Conservation (phyloP, 495 filamentous ascomycete species). For the Lentithecium fluviatile region DNA sequence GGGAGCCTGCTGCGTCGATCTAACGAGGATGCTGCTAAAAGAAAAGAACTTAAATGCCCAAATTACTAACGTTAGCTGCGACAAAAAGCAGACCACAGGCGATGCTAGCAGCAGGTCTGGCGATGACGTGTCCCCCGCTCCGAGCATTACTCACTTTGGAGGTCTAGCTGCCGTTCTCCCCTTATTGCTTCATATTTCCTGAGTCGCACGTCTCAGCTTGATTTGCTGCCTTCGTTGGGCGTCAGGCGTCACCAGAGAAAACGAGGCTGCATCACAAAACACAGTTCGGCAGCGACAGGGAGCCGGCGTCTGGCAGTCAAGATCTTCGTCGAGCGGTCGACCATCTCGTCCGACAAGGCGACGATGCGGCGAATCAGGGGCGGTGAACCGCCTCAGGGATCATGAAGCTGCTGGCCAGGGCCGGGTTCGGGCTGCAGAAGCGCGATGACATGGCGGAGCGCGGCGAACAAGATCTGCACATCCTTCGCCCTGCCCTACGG, state of each 20-base stretch:
- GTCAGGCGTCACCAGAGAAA: background rate
- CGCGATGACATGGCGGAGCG: conserved; percentile 35
- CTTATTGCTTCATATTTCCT: conserved; percentile 29
- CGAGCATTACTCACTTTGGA: conserved; percentile 17
- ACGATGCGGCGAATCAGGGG: conserved; percentile 32
- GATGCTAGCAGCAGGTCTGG: conserved; percentile 5
- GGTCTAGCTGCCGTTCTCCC: conserved; percentile 17
- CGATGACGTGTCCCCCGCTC: conserved; percentile 33
- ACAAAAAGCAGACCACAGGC: conserved; percentile 21
- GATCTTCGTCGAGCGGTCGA: too few relatives aligned
- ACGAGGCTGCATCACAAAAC: conserved; percentile 11
- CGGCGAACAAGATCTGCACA: conserved; percentile 39
- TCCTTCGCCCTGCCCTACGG: conserved; percentile 35
- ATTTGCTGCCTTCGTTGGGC: conserved; percentile 13
- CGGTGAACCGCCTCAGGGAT: conserved; percentile 37
- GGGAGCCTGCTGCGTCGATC: conserved; percentile 15
- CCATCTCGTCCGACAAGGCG: conserved; percentile 13
- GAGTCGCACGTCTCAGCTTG: conserved; percentile 9
- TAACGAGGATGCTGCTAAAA: conserved; percentile 26
- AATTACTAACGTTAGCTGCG: conserved; percentile 25
- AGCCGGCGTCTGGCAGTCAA: conserved; percentile 4
- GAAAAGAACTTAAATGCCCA: conserved; percentile 23
- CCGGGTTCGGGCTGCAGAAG: conserved; percentile 22
- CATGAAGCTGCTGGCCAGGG: conserved; percentile 21
- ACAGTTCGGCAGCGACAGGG: conserved; percentile 5